Percentiles rank a stretch among this genome's conserved stretches.
phyloP scores from a whole-genome alignment of 2,329 filamentous ascomycete species.

The Cryphonectria naterciae region DNA sequence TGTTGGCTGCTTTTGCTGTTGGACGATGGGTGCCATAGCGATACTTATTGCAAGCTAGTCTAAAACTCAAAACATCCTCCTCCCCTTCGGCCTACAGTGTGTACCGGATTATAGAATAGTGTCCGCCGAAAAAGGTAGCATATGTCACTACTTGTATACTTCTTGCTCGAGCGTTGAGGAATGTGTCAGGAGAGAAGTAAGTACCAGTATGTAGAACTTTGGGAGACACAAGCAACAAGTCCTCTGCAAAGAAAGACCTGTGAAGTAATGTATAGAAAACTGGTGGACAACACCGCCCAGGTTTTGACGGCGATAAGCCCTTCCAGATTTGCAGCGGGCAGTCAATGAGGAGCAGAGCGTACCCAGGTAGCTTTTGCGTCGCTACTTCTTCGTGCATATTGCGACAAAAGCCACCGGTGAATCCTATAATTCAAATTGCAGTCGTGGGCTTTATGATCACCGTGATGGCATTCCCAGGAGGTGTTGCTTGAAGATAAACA shows the following conservation, averaged over 20 bases:
- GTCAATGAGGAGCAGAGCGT: not conserved
- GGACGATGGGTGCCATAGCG: not conserved
- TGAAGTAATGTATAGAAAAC: not conserved
- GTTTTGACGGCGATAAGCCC: not conserved
- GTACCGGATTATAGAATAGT: not conserved
- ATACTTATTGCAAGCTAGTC: not conserved
- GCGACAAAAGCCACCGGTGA: not conserved
- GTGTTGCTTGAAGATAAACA: not conserved
- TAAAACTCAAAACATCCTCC: not conserved
- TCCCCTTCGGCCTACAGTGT: not conserved
- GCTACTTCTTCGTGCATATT: not conserved
- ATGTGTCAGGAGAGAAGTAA: not conserved
- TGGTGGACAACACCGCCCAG: not conserved
- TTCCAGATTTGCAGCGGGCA: not conserved
- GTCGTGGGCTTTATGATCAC: not conserved
- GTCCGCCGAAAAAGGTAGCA: not conserved
- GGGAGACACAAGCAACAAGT: not conserved
- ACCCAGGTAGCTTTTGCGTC: not conserved
- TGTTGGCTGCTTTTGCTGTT: constrained; percentile 1
- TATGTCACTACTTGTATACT: not conserved
- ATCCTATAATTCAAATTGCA: not conserved
- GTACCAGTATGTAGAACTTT: not conserved
- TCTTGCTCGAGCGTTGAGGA: not conserved
- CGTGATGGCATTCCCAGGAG: not conserved
- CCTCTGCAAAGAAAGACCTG: not conserved